Base-by-base conservation (phyloP, 805 yeast genomes). In the Millerozyma acaciae region DNA sequence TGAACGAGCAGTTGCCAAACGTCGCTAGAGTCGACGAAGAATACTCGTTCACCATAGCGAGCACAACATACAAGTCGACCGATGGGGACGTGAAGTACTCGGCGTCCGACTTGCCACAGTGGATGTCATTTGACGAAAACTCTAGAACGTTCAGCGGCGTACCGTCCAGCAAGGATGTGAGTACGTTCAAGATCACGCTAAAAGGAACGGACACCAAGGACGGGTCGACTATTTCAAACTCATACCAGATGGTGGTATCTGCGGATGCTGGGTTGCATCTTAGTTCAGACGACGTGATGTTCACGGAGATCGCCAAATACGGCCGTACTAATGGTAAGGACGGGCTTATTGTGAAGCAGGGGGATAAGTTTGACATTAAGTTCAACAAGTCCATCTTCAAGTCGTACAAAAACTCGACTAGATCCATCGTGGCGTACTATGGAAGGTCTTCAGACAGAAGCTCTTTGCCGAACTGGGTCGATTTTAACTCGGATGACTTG, bases 381-480 rank as follows among this genome's bases (percentile, higher is more conserved):
- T 87, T 93, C 49, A 75, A 78, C 27, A 51, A 62, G 15, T 65
- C 73, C 35, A 75, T 84, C 6, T 93, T 89, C 52, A 46, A 48
- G 29, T 55, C 65, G 8, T 50, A 69, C 40, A 34, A 59, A 10
- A 60, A 62, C 28, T 71, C 80, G 3, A 59, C 65, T 18, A 60
- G 74, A 34, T 50, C 65, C 2, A 75, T 83, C 20, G 67, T 73
- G 12, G 79, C 80, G 6, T 86, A 83, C 60, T 84, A 85, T 51
- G 96, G 96, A 14, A 73, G 83, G 42, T 77, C 89, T n/a, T 60
- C 69, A 9, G 87, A 85, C 55, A 76, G 89, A 52, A 75, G 95
- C 1, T 90, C 98, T 3, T 68, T 93, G 35, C 98, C 98, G 23
- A 81, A 77, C 51, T 93, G 98, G 97, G 65, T 87, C 32, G 58